These are phyloP conservation scores for Sphaerosporella brunnea DNA, from an alignment of 495 filamentous ascomycete genomes.

Conservation along the genomic window DNA sequence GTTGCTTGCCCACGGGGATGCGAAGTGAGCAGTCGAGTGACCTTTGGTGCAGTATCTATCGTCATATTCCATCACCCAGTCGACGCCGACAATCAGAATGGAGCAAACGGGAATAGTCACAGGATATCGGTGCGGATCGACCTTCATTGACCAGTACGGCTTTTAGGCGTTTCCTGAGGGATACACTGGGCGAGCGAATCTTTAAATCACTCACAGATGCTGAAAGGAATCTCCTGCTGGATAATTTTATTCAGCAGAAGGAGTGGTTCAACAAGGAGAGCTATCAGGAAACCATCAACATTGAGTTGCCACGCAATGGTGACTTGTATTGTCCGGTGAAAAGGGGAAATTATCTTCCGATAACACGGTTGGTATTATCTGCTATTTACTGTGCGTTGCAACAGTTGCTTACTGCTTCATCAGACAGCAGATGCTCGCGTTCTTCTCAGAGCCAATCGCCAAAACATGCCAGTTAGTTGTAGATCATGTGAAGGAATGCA, in stretches of 20 bases:
- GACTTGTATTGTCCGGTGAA: background rate
- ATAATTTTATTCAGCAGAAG: background rate
- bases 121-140: background rate
- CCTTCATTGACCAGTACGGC: background rate
- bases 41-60: background rate
- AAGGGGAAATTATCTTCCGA: background rate
- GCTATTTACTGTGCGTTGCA: too few relatives aligned
- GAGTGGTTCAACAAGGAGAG: background rate
- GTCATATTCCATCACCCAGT: background rate
- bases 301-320: background rate
- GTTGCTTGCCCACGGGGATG: background rate
- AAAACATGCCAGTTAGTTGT: background rate
- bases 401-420: too few relatives aligned
- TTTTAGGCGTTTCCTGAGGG: background rate
- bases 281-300: background rate
- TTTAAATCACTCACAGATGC: background rate
- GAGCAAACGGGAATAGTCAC: background rate
- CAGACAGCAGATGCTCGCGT: background rate
- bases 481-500: background rate
- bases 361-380: background rate
- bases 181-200: background rate
- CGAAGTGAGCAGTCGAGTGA: background rate
- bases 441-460: background rate
- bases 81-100: background rate
- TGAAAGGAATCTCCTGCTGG: background rate